Base-by-base conservation (phyloP, 208 protist species). In the Vickermania ingenoplastis region DNA sequence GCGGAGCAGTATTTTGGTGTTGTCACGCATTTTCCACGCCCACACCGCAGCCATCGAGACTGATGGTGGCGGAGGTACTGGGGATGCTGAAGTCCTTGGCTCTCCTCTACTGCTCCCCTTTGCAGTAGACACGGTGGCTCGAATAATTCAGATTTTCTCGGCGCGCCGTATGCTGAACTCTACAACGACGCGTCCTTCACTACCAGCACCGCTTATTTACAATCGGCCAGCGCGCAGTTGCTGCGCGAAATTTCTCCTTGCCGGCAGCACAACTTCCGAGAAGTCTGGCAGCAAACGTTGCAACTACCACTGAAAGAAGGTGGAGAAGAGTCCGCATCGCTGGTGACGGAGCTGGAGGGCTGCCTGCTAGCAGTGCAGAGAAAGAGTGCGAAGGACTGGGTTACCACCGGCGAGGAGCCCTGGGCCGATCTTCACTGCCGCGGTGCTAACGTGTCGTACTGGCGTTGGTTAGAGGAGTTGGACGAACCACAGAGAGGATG, bases 51-150 rank as follows among this genome's bases (percentile, higher is more conserved):
- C 17, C 36, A 45, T 21, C 5, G 5, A 5, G 7, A 21, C 7
- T 13, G 5, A 5, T 25, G 22, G 7, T 26, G 7, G 7, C 7
- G 7, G 7, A 7, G 5, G 5, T 54, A 25, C n/a, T 11, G 23
- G 22, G 5, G 13, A 54, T 41, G 17, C 31, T 17, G 51, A 14
- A 14, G 54, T 5, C 5, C 21, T 22, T 7, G 25, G 17, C 14
- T 22, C 29, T 22, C 27, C 54, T 24, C 55, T 45, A 28, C 55
- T 80, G 50, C 80, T 68, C 1, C 48, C 73, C 21, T 57, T 86
- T 48, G 71, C 79, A 5, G 67, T 89, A 11, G 86, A 92, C 53
- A 79, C 74, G 28, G 62, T 92, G 22, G 83, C 74, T 26, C 67
- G 69, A 48, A 77, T 89, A 3, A 75, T 79, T 3, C 66, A 77